phyloP scores from a whole-genome alignment of 805 yeast species.

The Lipomyces lipofer region DNA sequence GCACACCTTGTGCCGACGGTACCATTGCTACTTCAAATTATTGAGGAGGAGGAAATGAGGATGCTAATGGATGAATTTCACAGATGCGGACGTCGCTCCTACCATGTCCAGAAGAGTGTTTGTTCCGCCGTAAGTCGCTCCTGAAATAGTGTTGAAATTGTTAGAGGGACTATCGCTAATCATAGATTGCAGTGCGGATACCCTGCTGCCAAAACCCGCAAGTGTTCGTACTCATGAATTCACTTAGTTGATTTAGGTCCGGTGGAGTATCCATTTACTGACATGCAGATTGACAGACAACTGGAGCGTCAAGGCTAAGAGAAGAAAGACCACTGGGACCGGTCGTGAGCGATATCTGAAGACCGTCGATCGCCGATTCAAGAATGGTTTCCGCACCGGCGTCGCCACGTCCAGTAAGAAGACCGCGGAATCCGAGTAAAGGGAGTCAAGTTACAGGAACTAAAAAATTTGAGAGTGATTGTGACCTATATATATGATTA shows the following conservation, averaged over 20 bases:
- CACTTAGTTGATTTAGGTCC: too few species aligned
- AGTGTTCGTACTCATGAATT: conserved; percentile 50
- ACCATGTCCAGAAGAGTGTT: conserved; percentile 99
- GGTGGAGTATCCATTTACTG: background rate
- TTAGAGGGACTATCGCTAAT: background rate
- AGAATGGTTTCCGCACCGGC: conserved; percentile 97
- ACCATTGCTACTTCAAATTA: background rate
- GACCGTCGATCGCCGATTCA: conserved; percentile 96
- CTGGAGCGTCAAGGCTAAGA: conserved; percentile 99
- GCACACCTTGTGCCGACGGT: conserved; percentile 89
- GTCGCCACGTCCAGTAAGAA: conserved; percentile 47
- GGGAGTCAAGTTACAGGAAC: too few species aligned
- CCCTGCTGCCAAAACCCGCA: conserved; percentile 97
- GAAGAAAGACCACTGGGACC: conserved; percentile 99
- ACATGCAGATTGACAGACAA: conserved; percentile 49
- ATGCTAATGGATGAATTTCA: background rate
- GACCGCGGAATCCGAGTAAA: conserved; percentile 12
- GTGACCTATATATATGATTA: too few species aligned
- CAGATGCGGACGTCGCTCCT: conserved; percentile 97
- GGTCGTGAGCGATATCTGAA: conserved; percentile 99
- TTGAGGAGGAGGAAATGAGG: background rate
- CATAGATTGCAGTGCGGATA: conserved; percentile 75
- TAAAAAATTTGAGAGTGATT: too few species aligned
- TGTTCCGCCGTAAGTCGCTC: conserved; percentile 61
- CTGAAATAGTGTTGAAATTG: background rate